Evolutionary conservation across 2,329 filamentous ascomycete genomes (phyloP), one percentile per base, ranked within the genome.

Genomic region (Ophiostoma angusticollis): DNA sequence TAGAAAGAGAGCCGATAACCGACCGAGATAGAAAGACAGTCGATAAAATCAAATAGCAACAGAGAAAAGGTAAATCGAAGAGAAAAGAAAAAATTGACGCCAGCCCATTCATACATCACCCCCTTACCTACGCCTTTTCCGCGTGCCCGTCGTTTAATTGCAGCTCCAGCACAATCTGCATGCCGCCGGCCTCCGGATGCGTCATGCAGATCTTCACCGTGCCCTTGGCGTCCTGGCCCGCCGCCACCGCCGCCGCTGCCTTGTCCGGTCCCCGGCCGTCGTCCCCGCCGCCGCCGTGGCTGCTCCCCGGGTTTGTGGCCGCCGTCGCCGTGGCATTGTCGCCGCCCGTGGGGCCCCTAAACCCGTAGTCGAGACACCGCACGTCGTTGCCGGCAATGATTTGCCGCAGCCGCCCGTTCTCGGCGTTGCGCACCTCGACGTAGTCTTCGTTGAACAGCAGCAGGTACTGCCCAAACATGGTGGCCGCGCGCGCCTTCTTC

Each of bases 151-250:
- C 84, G 57, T 96, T 96, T 50, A 96, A 71, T 48, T 94, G 63
- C 70, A 98, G 70, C 63, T 98, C 91, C 46, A 96, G 67, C 46
- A 98, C 78, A 48, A 98, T 78, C 64, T 95, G 87, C 53, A 78
- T 80, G 37, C 82, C 78, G 43, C 84, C 74, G 46, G 82, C 68
- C 60, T 93, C 84, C 1, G 91, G 91, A 63, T 98, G 91, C 54
- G 85, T 84, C 84, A 98, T 87, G 51, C 80, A 81, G 50, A 98
- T 75, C 72, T 98, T 98, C 52, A 96, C 80, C 1, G 84, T 93
- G 39, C 84, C 74, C 48, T 78, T 74, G 29, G 68, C 70, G 42
- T 63, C 67, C 39, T 65, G 52, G 50, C 58, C 35, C 3, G 21
- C 14, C 23, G 16, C n/a, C 24, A 13, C 38, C 28, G 6, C 21